These are phyloP conservation scores for Pseudogymnoascus verrucosus DNA, from an alignment of 2,329 filamentous ascomycete species.

Conservation along the genomic window DNA sequence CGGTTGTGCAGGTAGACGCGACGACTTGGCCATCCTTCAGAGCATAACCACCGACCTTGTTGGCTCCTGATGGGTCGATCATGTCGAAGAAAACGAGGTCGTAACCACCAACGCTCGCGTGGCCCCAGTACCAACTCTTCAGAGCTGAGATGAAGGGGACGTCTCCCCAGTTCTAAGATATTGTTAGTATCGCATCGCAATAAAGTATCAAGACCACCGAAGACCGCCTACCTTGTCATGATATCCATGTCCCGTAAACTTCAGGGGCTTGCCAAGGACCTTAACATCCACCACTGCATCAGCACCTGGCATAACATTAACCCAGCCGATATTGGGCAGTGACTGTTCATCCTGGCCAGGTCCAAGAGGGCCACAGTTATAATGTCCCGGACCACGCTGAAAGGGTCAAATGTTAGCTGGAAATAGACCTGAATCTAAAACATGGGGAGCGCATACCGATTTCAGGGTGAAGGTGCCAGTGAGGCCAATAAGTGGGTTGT, in stretches of 20 bases:
- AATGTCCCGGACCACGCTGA: no score
- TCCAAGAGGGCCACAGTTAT: no score
- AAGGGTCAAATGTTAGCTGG: no score
- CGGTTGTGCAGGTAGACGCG: neutral
- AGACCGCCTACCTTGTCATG: neutral
- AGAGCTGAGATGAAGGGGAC: no score
- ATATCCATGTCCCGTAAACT: neutral
- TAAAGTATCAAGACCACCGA: neutral
- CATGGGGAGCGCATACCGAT: no score
- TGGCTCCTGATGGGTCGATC: neutral
- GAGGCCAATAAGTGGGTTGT: no score
- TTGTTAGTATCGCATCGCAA: neutral
- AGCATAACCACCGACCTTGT: neutral
- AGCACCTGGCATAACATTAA: neutral
- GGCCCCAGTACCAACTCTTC: slow-evolving; percentile 4
- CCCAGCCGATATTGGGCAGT: slow-evolving; percentile 13
- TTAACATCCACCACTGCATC: neutral
- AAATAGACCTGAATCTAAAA: no score
- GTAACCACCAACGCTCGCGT: neutral
- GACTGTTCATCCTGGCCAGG: no score
- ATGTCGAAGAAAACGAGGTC: slow-evolving; percentile 1
- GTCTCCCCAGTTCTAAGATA: neutral
- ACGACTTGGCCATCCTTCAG: neutral
- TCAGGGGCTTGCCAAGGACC: neutral
- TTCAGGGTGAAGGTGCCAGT: no score